These are phyloP conservation scores for Mucuna pruriens DNA, from an alignment of 306 rosid species.

Conservation along the genomic window DNA sequence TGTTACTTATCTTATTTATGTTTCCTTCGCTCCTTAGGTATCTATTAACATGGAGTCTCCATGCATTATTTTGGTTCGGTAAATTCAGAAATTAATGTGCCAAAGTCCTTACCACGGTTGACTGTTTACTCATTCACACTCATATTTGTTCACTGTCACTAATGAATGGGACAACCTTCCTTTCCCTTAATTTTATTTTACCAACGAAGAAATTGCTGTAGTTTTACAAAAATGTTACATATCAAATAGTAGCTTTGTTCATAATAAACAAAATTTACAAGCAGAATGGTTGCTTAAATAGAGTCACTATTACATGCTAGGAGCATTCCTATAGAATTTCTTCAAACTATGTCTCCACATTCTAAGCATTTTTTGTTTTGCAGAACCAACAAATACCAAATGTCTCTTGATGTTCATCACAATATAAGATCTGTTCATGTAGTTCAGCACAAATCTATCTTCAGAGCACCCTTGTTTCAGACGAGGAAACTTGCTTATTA, in stretches of 20 bases:
- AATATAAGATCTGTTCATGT: neutral
- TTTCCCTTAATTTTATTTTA: neutral
- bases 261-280: conserved; percentile 15
- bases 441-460: conserved; percentile 16
- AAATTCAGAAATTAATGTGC: too few relatives aligned
- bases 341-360: neutral
- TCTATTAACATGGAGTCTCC: too few relatives aligned
- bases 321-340: neutral
- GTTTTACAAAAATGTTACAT: neutral
- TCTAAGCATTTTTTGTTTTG: neutral
- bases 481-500: conserved; percentile 5
- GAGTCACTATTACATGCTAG: conserved; percentile 1
- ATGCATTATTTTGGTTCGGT: too few relatives aligned
- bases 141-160: neutral
- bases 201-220: neutral
- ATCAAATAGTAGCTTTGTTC: neutral
- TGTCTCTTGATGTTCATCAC: conserved; percentile 24
- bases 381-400: neutral
- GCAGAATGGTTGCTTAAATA: neutral
- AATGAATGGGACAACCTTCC: neutral
- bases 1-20: too few relatives aligned
- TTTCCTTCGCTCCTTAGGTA: too few relatives aligned
- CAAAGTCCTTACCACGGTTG: too few relatives aligned
- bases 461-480: conserved; percentile 1
- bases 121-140: neutral